Conservation (phyloP, 352 stramenopile genomes). For the Phytophthora idaei region DNA sequence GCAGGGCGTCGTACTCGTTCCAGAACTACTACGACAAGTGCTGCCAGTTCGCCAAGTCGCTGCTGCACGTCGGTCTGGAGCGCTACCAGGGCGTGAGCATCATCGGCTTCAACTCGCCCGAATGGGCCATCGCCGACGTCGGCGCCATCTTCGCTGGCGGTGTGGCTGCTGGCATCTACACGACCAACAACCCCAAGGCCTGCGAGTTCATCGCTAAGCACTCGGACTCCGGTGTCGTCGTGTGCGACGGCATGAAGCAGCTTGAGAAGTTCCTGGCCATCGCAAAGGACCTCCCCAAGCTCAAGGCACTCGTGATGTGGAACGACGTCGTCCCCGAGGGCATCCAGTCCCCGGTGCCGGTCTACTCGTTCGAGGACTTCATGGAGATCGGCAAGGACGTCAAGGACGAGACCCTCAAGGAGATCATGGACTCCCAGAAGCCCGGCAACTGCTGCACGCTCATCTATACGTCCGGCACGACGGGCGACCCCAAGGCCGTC, state of each 20-base stretch:
- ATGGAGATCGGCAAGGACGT: conserved; percentile 74
- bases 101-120: conserved; percentile 91
- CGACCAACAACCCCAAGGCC: conserved; percentile 91
- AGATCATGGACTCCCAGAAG: conserved; percentile 79
- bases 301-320: conserved; percentile 96
- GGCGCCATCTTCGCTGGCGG: conserved; percentile 93
- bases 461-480: conserved; percentile 97
- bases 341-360: conserved; percentile 65
- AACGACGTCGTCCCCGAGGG: conserved; percentile 78
- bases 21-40: conserved; percentile 84
- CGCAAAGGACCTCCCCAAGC: conserved; percentile 81
- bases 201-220: conserved; percentile 95
- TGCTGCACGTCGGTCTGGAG: conserved; percentile 74
- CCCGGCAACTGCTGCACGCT: conserved; percentile 89
- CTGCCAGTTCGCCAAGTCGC: conserved; percentile 76
- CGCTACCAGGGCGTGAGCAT: conserved; percentile 86
- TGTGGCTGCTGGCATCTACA: conserved; percentile 96
- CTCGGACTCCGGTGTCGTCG: conserved; percentile 91
- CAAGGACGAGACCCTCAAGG: conserved; percentile 63
- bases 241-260: conserved; percentile 93
- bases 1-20: conserved; percentile 68
- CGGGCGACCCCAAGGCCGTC: conserved; percentile 94
- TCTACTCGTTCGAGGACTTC: conserved; percentile 86
- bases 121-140: conserved; percentile 94
- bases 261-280: conserved; percentile 94